Conservation (phyloP, 73 alveolate genomes). For the Breviolum minutum region DNA sequence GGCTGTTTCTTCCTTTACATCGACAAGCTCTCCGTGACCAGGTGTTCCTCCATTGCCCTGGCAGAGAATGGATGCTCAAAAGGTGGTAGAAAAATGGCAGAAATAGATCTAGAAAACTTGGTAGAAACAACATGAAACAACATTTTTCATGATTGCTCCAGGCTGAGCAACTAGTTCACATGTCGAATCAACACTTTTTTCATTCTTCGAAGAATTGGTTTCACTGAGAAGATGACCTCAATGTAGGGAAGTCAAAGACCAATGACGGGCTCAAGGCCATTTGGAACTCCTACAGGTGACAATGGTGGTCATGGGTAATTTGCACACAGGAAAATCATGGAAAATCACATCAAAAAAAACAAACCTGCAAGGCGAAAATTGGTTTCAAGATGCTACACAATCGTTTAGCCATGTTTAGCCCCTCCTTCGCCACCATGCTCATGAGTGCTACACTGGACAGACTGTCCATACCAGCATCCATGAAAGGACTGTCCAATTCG, state of each 20-base stretch:
- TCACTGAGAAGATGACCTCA: neutral
- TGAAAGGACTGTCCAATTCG: slow-evolving; percentile 92
- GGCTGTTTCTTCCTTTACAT: neutral
- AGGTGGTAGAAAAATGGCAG: too few relatives aligned
- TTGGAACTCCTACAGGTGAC: slow-evolving; percentile 63
- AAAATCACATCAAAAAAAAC: neutral
- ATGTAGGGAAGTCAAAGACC: slow-evolving; percentile 94
- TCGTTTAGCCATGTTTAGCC: neutral
- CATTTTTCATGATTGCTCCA: too few relatives aligned
- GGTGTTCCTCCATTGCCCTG: slow-evolving; percentile 93
- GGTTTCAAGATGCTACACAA: neutral
- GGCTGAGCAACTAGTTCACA: too few relatives aligned
- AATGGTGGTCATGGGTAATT: neutral
- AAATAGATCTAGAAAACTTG: too few relatives aligned
- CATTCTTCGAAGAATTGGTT: neutral
- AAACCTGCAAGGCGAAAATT: neutral
- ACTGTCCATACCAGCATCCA: slow-evolving; percentile 95
- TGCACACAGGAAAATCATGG: neutral
- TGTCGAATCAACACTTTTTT: neutral
- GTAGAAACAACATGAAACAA: too few relatives aligned
- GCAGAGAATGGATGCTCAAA: neutral
- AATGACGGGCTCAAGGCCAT: slow-evolving; percentile 92
- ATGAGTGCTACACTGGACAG: slow-evolving; percentile 87
- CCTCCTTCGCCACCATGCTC: slow-evolving; percentile 95
- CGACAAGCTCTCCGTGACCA: slow-evolving; percentile 70